Percentiles rank a stretch among this genome's conserved stretches.
phyloP scores from a whole-genome alignment of 371 early-diverging fungal species.

The Saksenaea oblongispora region DNA sequence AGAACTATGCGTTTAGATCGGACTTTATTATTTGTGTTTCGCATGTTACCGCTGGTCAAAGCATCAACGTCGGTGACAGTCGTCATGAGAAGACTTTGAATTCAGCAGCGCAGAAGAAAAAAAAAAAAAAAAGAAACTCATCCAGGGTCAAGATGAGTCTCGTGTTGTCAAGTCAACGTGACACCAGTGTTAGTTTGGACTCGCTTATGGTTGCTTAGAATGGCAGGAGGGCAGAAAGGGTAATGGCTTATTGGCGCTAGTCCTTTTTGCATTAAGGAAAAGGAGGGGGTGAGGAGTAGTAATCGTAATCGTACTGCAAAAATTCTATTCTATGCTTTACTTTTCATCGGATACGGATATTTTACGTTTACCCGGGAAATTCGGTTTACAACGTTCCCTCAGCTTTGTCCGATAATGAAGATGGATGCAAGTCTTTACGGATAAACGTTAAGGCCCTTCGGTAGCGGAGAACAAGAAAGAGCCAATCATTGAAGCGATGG shows the following conservation, averaged over 20 bases:
- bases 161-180: conserved; percentile 4
- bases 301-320: too few species aligned
- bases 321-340: too few species aligned
- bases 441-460: background rate
- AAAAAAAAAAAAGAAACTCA: background rate
- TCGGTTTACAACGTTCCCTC: too few species aligned
- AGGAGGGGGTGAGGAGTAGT: too few species aligned
- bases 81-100: background rate
- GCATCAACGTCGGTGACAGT: conserved; percentile 12
- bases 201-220: background rate
- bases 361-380: too few species aligned
- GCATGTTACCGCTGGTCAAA: conserved; percentile 10
- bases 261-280: too few species aligned
- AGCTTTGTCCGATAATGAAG: too few species aligned
- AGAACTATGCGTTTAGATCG: background rate
- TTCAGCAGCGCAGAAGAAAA: background rate
- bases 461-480: background rate
- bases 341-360: too few species aligned
- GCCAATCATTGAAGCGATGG: background rate
- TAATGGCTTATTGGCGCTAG: background rate
- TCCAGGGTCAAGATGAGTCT: conserved; percentile 5
- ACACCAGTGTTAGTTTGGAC: background rate
- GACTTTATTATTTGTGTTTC: background rate
- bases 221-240: conserved; percentile 6
- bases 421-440: background rate